phyloP scores from a whole-genome alignment of 495 filamentous ascomycete species.

The Neurospora terricola region DNA sequence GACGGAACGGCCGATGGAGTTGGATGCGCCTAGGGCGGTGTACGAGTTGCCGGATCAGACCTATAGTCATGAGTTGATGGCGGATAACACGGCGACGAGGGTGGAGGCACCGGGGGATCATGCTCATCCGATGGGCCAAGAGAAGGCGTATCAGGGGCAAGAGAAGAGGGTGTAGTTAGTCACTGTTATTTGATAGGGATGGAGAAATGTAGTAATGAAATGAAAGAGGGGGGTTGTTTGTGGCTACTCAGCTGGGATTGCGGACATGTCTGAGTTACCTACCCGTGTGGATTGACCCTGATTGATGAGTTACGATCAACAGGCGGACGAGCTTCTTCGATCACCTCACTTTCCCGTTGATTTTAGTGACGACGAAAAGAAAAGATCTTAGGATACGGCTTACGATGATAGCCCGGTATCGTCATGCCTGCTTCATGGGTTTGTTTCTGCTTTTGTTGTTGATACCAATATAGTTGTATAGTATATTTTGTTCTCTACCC shows the following conservation, averaged over 20 bases:
- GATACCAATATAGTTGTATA: neutral
- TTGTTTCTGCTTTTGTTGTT: neutral
- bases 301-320: neutral
- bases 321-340: neutral
- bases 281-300: neutral
- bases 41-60: conserved; percentile 23
- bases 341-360: neutral
- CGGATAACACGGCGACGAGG: neutral
- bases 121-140: neutral
- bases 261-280: neutral
- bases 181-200: too few relatives aligned
- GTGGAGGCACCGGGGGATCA: neutral
- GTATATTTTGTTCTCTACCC: neutral
- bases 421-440: neutral
- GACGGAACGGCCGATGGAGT: conserved; percentile 9
- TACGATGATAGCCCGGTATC: neutral
- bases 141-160: neutral
- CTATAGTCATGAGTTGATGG: conserved; percentile 22
- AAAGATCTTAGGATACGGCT: neutral
- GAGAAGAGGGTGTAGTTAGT: neutral
- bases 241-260: neutral
- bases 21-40: conserved; percentile 14
- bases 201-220: neutral
- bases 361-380: neutral
- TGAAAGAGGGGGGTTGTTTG: neutral